Evolutionary conservation across 306 rosid genomes (phyloP).

Genomic region (Dryas alaskensis): DNA sequence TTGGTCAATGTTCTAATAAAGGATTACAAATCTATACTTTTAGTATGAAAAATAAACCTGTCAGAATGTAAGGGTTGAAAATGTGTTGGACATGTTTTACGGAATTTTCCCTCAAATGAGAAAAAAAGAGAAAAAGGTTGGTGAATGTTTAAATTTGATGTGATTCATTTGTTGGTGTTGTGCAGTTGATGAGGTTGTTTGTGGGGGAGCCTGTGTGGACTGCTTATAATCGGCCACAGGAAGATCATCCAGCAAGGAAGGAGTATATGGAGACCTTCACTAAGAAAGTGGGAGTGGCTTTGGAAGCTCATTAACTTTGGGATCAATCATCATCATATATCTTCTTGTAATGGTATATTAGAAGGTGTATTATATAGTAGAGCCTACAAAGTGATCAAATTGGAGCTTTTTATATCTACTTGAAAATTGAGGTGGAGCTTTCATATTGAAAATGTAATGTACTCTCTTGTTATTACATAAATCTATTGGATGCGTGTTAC

Average conservation of each 20-base stretch:
- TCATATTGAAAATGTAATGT: background rate
- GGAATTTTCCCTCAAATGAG: too few species aligned
- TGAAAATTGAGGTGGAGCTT: background rate
- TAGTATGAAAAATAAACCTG: too few species aligned
- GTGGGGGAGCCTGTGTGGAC: constrained; percentile 91
- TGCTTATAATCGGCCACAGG: constrained; percentile 82
- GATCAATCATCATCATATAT: background rate
- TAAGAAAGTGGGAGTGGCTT: constrained; percentile 48
- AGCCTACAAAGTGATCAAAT: too few species aligned
- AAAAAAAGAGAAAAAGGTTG: background rate
- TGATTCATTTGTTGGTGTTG: constrained; percentile 5
- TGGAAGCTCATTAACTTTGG: constrained; percentile 52
- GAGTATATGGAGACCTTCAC: constrained; percentile 58
- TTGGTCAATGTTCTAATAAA: too few species aligned
- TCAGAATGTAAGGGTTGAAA: too few species aligned
- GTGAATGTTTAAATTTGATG: background rate
- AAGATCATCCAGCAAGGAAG: constrained; percentile 76
- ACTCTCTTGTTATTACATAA: background rate
- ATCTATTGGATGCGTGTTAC: too few species aligned
- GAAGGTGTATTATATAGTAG: too few species aligned
- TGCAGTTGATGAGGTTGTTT: constrained; percentile 85
- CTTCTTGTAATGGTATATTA: background rate
- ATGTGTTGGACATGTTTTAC: too few species aligned
- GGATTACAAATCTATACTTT: too few species aligned
- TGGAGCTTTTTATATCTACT: background rate